Base-by-base conservation (phyloP, 495 filamentous ascomycete genomes). In the Hypomontagnella monticulosa region DNA sequence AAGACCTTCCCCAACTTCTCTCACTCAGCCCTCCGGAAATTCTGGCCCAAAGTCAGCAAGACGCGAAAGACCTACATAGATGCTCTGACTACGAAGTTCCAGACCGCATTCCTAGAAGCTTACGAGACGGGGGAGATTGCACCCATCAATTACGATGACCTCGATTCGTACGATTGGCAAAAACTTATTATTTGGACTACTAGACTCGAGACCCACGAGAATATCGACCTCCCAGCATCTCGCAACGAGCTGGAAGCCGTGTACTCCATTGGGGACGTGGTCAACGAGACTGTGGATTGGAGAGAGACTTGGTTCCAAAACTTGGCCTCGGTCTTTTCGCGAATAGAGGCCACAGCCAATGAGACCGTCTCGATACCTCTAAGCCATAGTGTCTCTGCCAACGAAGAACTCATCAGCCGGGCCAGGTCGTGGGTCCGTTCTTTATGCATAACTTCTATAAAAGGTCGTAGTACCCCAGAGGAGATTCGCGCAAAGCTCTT, bases 111-210 rank as follows among this genome's bases (percentile, higher is more conserved):
- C 71, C 76, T 93, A 15, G 81, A 84, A 40, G 96, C 91, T 0
- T 98, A 97, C 69, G 84, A 84, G 48, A 80, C 83, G 2, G 84
- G 84, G 7, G 79, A 89, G 49, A 62, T 98, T 0, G 89, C 90
- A 1, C 69, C 77, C 1, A 82, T 99, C 30, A 81, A 97, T 73
- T 94, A 87, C 61, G 77, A 88, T 36, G 74, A 96, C 61, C 79
- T 92, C 4, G 78, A 86, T 32, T 79, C 76, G 9, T 96, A 96
- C 67, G 88, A 97, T 70, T 96, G 95, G 91, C 79, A 82, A 27
- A 74, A 71, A 36, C 71, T 97, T 9, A 83, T 96, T 23, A 82
- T 89, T 10, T 99, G 95, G 95, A 71, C 76, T 4, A 73, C 73
- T 11, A 66, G 76, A 44, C 78, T 82, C 1, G 73, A 78, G 49